phyloP scores from a whole-genome alignment of 2,329 filamentous ascomycete species.

The Penicillium sp. region DNA sequence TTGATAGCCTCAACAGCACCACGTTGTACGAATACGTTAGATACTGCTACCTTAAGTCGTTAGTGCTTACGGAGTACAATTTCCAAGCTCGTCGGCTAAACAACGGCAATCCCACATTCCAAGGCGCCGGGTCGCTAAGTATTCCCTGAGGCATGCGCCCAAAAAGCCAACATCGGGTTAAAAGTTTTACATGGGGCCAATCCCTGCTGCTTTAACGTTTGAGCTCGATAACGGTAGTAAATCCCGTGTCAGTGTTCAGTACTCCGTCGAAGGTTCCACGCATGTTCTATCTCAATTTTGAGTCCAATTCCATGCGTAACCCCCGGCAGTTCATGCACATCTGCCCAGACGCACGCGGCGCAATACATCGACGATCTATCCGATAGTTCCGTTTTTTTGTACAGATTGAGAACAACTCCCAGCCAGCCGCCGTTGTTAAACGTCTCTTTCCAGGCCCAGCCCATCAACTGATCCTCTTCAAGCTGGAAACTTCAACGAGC shows the following conservation, averaged over 20 bases:
- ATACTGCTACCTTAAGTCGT: no score
- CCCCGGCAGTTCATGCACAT: background rate
- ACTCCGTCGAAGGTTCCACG: constrained; percentile 6
- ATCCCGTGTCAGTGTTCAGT: background rate
- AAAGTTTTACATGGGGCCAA: background rate
- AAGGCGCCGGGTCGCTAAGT: background rate
- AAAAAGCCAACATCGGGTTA: background rate
- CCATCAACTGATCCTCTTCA: constrained; percentile 1
- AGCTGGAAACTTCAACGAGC: background rate
- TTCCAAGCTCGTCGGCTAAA: background rate
- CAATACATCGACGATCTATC: background rate
- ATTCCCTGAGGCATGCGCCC: background rate
- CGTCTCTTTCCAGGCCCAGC: background rate
- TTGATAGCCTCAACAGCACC: no score
- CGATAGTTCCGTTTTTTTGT: background rate
- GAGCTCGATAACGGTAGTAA: background rate
- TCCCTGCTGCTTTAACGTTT: background rate
- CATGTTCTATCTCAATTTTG: background rate
- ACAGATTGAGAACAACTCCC: background rate
- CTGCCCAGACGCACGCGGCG: background rate
- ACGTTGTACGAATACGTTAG: no score
- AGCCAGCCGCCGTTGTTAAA: background rate
- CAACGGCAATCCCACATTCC: background rate
- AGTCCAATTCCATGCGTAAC: background rate
- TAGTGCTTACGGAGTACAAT: background rate